Evolutionary conservation across 2,329 filamentous ascomycete genomes (phyloP), one percentile per base, ranked within the genome.

Genomic region (Penicillium occitanis): DNA sequence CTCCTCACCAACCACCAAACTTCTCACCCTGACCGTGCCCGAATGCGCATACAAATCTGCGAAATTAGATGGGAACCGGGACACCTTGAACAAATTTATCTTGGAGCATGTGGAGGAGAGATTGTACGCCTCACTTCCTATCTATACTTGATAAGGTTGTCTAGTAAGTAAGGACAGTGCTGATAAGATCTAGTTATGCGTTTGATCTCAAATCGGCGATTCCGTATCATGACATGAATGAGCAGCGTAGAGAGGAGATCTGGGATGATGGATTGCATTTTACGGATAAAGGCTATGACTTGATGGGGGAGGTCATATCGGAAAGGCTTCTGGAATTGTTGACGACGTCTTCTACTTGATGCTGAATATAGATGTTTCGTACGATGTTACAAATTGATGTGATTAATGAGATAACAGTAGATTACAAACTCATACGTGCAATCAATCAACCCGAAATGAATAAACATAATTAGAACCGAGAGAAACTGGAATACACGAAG

Each of bases 191-290:
- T 67, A 88, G 87, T 73, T 79, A 85, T 73, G 75, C 81, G 19
- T 86, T 87, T 69, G 87, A 90, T 71, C 80, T 90, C 22, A 74
- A 83, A 70, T 73, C 77, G 30, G 82, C 81, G 10, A 77, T 90
- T 5, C 86, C 87, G 0, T 89, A 84, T 70, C 80, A 82, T 69
- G 71, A 74, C 17, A 81, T 89, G 71, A 72, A 80, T 1, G 74
- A 80, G 7, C 72, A 78, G 0, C 81, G 85, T 65, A 79, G 81
- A 25, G 68, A 78, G 1, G 77, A 76, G 65, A 85, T 87, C 70
- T 90, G 87, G 86, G 82, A 87, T 68, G 88, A 90, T 75, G 82
- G 81, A 19, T 69, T 90, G 25, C 88, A 90, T 76, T 79, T 89
- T 10, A 85, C 83, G 0, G 74, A 79, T 0, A 80, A 78, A 6